Base-by-base conservation (phyloP, 148 eudicot genomes). In the Rhododendron williamsianum region DNA sequence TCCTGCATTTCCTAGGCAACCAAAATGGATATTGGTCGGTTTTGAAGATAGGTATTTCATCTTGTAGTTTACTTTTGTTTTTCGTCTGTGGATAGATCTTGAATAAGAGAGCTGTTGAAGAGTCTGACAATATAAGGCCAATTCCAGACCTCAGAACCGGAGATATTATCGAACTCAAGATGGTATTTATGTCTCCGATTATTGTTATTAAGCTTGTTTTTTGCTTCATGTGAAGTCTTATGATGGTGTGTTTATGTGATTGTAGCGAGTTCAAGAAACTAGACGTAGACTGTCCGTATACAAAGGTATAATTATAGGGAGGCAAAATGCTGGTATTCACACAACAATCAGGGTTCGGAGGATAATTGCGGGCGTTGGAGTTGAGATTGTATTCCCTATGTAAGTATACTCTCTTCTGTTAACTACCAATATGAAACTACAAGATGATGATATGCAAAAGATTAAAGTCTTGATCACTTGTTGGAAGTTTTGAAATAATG, bases 291-390 rank as follows among this genome's bases (percentile, higher is more conserved):
- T 95, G 80, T 91, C 99, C 51, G 51, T 96, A 9, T 96, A 96
- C 89, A 96, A 96, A 89, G 99, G 99, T 76, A 96, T 96, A 82
- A 92, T 96, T 36, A 94, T 96, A 18, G 92, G 95, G 3, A 94
- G 88, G 86, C 99, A 96, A 87, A 96, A 96, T 93, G 99, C 99
- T 54, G 99, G 99, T 41, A 90, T 96, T 83, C 99, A 96, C 91
- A 93, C 98, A 56, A 96, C 99, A 58, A 93, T 96, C 46, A 90
- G 98, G 33, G 91, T 94, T 84, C 90, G 99, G 51, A 92, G 99
- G 89, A 93, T 96, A 63, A 91, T 95, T 84, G 95, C 99, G 49
- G 98, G 99, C 65, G 86, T 94, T 58, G 99, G 99, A 4, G 98
- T 96, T 33, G 99, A 96, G 91, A 96, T 96, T 81, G 99, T 96